Conservation (phyloP, 345 rosid genomes). For the Gossypium thurberi region DNA sequence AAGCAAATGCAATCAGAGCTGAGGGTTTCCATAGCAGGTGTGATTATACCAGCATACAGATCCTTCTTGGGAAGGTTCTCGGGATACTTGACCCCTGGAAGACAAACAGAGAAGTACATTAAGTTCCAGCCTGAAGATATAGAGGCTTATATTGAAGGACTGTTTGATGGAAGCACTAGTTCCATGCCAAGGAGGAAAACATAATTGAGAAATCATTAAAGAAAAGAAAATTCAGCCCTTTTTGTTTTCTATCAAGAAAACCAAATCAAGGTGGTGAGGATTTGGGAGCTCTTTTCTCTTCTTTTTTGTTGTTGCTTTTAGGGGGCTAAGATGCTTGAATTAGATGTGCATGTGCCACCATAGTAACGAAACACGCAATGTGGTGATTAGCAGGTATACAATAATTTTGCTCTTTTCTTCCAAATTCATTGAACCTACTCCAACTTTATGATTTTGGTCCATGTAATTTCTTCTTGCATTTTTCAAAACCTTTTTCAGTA, state of each 20-base stretch:
- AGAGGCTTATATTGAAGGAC: slow-evolving; percentile 69
- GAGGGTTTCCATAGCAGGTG: slow-evolving; percentile 70
- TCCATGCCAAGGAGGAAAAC: slow-evolving; percentile 41
- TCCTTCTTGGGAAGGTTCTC: slow-evolving; percentile 71
- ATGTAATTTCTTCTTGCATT: not conserved
- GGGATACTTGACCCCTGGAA: slow-evolving; percentile 63
- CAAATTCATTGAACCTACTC: not conserved
- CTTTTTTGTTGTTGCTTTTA: not conserved
- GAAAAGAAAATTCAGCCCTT: not conserved
- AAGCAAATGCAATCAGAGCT: slow-evolving; percentile 93
- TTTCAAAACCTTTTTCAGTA: not conserved
- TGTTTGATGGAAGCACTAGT: slow-evolving; percentile 62
- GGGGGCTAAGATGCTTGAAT: not conserved
- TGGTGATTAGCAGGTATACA: not conserved
- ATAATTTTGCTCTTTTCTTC: not conserved
- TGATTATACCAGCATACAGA: slow-evolving; percentile 78
- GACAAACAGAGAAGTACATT: slow-evolving; percentile 81
- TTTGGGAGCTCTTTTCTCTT: not conserved
- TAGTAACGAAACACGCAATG: not conserved
- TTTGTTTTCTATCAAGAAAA: not conserved
- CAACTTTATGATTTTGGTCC: slow-evolving; percentile 5
- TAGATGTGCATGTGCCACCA: not conserved
- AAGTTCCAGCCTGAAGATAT: slow-evolving; percentile 85
- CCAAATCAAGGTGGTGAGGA: not conserved
- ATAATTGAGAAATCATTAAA: slow-evolving; percentile 9